Percentiles rank a stretch among this genome's conserved stretches.
Conservation (phyloP, 306 rosid genomes). For the Malus fusca region DNA sequence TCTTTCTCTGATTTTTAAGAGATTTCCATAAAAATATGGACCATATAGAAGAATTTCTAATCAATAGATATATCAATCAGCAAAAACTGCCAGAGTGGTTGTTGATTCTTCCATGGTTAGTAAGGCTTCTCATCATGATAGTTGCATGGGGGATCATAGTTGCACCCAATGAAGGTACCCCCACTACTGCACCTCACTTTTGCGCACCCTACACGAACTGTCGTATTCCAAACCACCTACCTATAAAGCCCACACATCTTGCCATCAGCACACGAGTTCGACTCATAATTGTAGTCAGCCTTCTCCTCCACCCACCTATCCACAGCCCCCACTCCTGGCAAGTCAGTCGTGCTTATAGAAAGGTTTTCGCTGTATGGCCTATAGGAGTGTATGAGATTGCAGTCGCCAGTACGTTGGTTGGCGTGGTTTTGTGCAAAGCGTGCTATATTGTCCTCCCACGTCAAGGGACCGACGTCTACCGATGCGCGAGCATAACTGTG, state of each 20-base stretch:
- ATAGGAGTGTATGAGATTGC: conserved; percentile 1
- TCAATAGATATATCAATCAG: neutral
- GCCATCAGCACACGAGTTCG: conserved; percentile 20
- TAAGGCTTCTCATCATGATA: conserved; percentile 29
- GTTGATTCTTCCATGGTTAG: neutral
- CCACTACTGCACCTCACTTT: conserved; percentile 21
- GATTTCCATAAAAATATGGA: too few relatives aligned
- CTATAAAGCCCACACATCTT: conserved; percentile 34
- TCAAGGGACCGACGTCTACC: conserved; percentile 24
- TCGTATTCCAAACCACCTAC: conserved; percentile 13
- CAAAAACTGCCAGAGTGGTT: neutral
- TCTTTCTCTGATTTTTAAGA: too few relatives aligned
- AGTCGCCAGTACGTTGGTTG: neutral
- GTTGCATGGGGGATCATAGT: conserved; percentile 60
- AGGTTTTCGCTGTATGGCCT: conserved; percentile 25
- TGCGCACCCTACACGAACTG: conserved; percentile 1
- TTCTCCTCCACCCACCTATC: conserved; percentile 37
- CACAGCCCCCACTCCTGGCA: conserved; percentile 14
- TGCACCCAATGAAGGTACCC: conserved; percentile 48
- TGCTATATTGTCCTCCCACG: conserved; percentile 18
- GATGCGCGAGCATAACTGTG: conserved; percentile 26
- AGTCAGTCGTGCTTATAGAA: conserved; percentile 9
- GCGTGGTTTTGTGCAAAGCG: conserved; percentile 18
- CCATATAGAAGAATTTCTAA: too few relatives aligned
- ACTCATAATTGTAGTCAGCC: conserved; percentile 19